Conservation (phyloP, 2,329 filamentous ascomycete genomes). For the Gaeumannomyces tritici region DNA sequence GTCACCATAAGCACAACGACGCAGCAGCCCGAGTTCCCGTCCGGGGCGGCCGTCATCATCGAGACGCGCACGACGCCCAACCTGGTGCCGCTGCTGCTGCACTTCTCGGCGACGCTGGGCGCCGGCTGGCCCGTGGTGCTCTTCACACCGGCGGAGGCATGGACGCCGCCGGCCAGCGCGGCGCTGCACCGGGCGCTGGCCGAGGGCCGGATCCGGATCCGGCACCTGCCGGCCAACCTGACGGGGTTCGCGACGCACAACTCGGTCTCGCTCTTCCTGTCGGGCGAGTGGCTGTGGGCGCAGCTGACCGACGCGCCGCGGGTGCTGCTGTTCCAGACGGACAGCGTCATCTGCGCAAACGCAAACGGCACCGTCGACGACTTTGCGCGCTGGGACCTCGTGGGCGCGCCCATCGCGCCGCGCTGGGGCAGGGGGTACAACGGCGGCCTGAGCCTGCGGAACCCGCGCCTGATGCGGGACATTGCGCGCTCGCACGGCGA, state of each 20-base stretch:
- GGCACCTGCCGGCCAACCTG: constrained; percentile 21
- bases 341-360: constrained; percentile 25
- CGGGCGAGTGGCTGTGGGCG: constrained; percentile 25
- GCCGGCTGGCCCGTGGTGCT: constrained; percentile 33
- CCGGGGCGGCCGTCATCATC: constrained; percentile 14
- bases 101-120: constrained; percentile 24
- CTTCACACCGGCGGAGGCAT: constrained; percentile 24
- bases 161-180: constrained; percentile 15
- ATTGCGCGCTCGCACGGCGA: constrained; percentile 29
- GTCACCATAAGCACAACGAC: not conserved
- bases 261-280: constrained; percentile 25
- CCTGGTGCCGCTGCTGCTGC: constrained; percentile 20
- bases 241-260: constrained; percentile 21
- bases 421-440: constrained; percentile 17
- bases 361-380: constrained; percentile 19
- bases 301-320: constrained; percentile 21
- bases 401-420: constrained; percentile 20
- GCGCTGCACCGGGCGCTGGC: constrained; percentile 25
- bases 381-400: constrained; percentile 25
- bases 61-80: constrained; percentile 35
- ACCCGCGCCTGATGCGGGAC: constrained; percentile 25
- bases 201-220: constrained; percentile 23
- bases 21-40: not conserved
- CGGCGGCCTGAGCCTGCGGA: constrained; percentile 26
- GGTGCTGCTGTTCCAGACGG: constrained; percentile 27